These are phyloP conservation scores for Calonectria montana DNA, from an alignment of 2,329 filamentous ascomycete species.

Conservation along the genomic window DNA sequence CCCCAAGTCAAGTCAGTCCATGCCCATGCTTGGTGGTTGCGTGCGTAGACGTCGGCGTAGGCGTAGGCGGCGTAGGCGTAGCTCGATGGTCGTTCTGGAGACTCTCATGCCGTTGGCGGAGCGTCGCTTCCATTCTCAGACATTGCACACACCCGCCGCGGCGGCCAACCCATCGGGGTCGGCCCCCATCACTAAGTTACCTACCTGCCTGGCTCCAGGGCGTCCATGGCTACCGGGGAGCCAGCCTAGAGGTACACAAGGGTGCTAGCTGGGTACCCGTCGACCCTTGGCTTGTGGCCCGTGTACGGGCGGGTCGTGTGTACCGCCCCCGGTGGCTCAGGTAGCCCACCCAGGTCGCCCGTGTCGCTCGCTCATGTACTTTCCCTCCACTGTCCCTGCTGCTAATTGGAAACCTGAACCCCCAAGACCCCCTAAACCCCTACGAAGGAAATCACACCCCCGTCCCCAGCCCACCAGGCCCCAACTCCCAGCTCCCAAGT, in stretches of 20 bases:
- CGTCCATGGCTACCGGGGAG: constrained; percentile 1
- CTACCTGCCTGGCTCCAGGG: neutral
- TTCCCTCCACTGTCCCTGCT: constrained; percentile 14
- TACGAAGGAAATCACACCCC: neutral
- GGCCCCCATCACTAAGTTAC: constrained; percentile 19
- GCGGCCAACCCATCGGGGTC: constrained; percentile 16
- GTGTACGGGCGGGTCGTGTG: neutral
- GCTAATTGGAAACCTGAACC: constrained; percentile 23
- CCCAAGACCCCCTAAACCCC: constrained; percentile 5
- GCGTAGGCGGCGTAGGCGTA: constrained; percentile 15
- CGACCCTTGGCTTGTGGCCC: constrained; percentile 3
- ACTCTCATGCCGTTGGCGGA: constrained; percentile 42
- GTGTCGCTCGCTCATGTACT: constrained; percentile 9
- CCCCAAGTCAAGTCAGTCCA: constrained; percentile 42
- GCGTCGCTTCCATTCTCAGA: constrained; percentile 41
- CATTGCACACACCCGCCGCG: constrained; percentile 28
- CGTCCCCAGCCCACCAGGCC: constrained; percentile 11
- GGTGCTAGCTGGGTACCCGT: constrained; percentile 11
- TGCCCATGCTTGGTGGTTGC: constrained; percentile 43
- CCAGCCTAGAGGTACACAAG: neutral
- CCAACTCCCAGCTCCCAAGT: constrained; percentile 19
- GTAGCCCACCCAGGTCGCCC: constrained; percentile 15
- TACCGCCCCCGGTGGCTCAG: constrained; percentile 5
- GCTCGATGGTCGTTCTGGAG: constrained; percentile 37
- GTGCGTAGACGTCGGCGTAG: constrained; percentile 31